A percentile compares a stretch with the other conserved stretches of the same genome.
Evolutionary conservation across 1,284 basidiomycete genomes (phyloP).

Genomic region (Melampsora americana): DNA sequence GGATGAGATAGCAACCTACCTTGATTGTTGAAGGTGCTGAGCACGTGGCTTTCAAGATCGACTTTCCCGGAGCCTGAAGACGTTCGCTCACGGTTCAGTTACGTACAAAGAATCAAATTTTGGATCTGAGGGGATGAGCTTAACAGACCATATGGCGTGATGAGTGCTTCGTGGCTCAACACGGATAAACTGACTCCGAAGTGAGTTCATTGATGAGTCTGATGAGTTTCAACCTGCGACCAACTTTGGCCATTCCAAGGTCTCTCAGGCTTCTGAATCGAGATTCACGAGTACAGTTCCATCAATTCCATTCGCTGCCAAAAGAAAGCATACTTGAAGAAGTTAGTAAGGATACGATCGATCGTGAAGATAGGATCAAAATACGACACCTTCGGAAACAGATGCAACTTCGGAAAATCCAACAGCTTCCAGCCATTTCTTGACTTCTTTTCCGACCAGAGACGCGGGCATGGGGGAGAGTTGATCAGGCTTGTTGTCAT

Average conservation of each 20-base stretch:
- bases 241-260: constrained; percentile 37
- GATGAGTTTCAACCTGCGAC: constrained; percentile 35
- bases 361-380: background rate
- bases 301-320: constrained; percentile 37
- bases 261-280: constrained; percentile 35
- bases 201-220: constrained; percentile 34
- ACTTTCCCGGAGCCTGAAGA: background rate
- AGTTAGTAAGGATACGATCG: background rate
- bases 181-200: background rate
- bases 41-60: constrained; percentile 5
- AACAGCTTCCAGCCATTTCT: constrained; percentile 22
- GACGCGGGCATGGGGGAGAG: background rate
- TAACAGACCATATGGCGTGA: background rate
- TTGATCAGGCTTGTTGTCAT: constrained; percentile 21
- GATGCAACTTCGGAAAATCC: constrained; percentile 29
- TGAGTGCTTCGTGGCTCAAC: background rate
- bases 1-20: constrained; percentile 1
- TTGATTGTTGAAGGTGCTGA: constrained; percentile 24
- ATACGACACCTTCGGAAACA: constrained; percentile 20
- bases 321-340: background rate
- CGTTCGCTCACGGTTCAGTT: background rate
- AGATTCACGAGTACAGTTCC: constrained; percentile 34
- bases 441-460: constrained; percentile 40
- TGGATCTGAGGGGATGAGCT: background rate
- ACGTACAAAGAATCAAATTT: background rate